A percentile compares a stretch with the other conserved stretches of the same genome.
Evolutionary conservation across 495 filamentous ascomycete genomes (phyloP).

Genomic region (Penicillium atrosanguineum): DNA sequence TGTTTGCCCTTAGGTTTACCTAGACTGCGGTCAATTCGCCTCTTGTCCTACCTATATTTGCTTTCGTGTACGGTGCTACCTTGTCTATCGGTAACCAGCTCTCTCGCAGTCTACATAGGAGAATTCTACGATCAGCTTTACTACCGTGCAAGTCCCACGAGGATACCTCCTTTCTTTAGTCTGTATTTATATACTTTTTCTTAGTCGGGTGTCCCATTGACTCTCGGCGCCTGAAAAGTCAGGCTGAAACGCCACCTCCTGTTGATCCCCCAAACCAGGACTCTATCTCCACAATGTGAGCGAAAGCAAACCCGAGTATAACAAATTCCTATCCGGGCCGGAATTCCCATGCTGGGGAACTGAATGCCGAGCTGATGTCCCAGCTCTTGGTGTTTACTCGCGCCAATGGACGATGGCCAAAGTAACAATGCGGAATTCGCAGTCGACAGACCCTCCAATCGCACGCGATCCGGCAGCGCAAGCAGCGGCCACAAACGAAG

Average conservation of each 20-base stretch:
- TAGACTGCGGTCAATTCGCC: constrained; percentile 3
- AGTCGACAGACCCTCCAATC: constrained; percentile 29
- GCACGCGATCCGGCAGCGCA: constrained; percentile 39
- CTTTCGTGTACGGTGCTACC: constrained; percentile 14
- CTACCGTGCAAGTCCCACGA: not conserved
- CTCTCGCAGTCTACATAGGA: not conserved
- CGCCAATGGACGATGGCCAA: constrained; percentile 41
- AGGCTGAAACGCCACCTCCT: constrained; percentile 10
- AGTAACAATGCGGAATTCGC: constrained; percentile 25
- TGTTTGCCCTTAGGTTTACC: constrained; percentile 13
- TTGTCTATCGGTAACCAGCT: constrained; percentile 9
- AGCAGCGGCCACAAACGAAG: constrained; percentile 59
- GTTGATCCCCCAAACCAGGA: constrained; percentile 1
- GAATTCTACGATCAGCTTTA: constrained; percentile 4
- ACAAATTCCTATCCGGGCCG: not conserved
- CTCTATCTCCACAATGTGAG: constrained; percentile 1
- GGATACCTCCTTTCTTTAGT: not conserved
- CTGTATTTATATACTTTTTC: not conserved
- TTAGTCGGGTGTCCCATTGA: not conserved
- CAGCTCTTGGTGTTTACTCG: constrained; percentile 15
- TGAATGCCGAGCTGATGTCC: constrained; percentile 25
- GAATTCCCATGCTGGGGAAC: constrained; percentile 14
- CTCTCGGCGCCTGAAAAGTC: constrained; percentile 7
- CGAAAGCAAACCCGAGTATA: not conserved
- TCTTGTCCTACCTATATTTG: constrained; percentile 10